Base-by-base conservation (phyloP, 768 basidiomycete species). In the Auricularia sp. region DNA sequence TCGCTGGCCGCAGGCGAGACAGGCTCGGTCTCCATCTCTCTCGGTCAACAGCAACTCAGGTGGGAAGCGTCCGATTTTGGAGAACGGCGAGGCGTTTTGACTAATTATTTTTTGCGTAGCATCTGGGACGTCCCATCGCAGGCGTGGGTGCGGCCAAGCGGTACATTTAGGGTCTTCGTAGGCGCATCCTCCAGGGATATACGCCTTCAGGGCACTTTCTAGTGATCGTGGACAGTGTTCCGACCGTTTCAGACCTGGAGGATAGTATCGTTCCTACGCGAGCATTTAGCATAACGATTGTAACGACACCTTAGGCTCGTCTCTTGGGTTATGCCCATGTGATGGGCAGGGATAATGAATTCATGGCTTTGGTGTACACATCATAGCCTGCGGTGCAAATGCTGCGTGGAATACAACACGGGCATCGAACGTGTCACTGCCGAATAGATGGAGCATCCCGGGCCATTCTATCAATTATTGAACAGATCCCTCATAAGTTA, bases 121-220 rank as follows among this genome's bases (percentile, higher is more conserved):
- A 71, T 74, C 36, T 87, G 86, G 86, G 81, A 85, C 72, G 79
- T 79, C 1, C 72, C 74, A 3, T 75, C 73, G 56, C 84, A 86
- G 70, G 68, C 71, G 23, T 87, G 83, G 77, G 72, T 77, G 3
- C 75, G 79, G 3, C 84, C 84, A 8, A 58, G 74, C 1, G 86
- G 86, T 2, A 77, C 71, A 34, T 86, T 85, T 70, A 76, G 68
- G 0, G 80, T 86, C 36, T 80, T 74, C 64, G 78, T 84, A 43
- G 85, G 86, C 8, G 80, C 81, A 8, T 82, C 81, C 3, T 81
- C 77, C 59, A 73, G 71, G 64, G 81, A 84, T 71, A 76, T 82
- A 47, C 72, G 79, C 36, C 70, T 83, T 10, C 14, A 14, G 8
- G 56, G 56, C 11, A n/a, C 56, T 14, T 35, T 59, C 33, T 59